Evolutionary conservation across 192 early-diverging fungal genomes (phyloP), one percentile per base, ranked within the genome.

Genomic region (Neocallimastix lanati): DNA sequence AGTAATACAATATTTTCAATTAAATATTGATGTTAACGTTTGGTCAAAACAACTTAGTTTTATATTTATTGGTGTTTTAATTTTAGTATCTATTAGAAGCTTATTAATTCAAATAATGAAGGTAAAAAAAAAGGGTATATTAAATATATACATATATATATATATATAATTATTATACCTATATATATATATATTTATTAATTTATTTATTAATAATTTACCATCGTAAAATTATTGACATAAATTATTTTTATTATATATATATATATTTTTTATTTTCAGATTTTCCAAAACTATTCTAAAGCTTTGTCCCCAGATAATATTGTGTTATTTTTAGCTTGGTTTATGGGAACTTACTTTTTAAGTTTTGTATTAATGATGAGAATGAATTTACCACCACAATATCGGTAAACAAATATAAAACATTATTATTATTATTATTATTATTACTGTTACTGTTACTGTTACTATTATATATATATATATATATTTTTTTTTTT

Each of bases 1-100:
- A 29, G 88, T 92, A 11, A 87, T 76, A 30, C 38, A 86, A 89
- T 77, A 86, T 88, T 12, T 86, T 86, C 76, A 82, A 79, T 27
- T 40, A 28, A 78, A 29, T 79, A 83, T 98, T 79, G 94, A 96
- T 81, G 85, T 94, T 28, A 88, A 85, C 35, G 92, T 93, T 40
- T 95, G 93, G 92, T 94, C 95, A 27, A 93, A 95, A 83, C 95
- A 97, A 82, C 86, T 97, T 33, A 95, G 94, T 77, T 97, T 97
- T 82, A 89, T 93, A 79, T 91, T 97, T 84, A 92, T 96, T 76
- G 95, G 95, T 29, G 82, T 96, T 21, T 91, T 98, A 88, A 94
- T 98, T 25, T 86, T 96, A 37, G 88, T 91, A 2, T 93, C 93
- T n/a, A 92, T 97, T 36, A 92, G 96, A 29, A 93, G 95, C 0